phyloP scores from a whole-genome alignment of 1,139 yeast genomes.

The Eremothecium gossypii region DNA sequence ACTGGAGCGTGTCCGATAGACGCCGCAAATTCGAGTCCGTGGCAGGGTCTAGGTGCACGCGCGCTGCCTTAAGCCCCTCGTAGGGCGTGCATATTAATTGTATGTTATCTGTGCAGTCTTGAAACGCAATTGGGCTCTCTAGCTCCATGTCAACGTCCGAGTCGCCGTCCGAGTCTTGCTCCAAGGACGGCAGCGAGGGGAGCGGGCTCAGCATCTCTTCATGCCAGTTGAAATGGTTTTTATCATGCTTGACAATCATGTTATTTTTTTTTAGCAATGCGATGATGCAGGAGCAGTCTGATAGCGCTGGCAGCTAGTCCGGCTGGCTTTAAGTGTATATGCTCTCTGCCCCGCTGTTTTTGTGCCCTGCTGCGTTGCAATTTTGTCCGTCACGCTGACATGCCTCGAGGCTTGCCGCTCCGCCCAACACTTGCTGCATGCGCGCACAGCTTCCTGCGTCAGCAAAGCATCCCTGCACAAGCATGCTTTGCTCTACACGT shows the following conservation, averaged over 20 bases:
- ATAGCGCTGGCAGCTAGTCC: too few species aligned
- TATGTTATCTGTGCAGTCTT: constrained; percentile 1
- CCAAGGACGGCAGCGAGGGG: constrained; percentile 3
- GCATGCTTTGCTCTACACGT: too few species aligned
- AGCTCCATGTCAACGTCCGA: constrained; percentile 2
- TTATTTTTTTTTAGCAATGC: constrained; percentile 2
- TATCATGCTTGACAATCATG: constrained; percentile 4
- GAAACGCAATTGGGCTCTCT: constrained; percentile 1
- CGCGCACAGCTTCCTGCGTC: too few species aligned
- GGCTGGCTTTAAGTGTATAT: too few species aligned
- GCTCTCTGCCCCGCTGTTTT: too few species aligned
- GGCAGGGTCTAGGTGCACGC: constrained; percentile 1
- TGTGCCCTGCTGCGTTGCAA: too few species aligned
- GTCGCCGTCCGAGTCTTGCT: background rate
- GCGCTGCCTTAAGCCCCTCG: constrained; percentile 2
- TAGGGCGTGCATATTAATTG: constrained; percentile 3
- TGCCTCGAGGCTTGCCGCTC: too few species aligned
- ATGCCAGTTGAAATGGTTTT: constrained; percentile 4
- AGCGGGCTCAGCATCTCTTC: constrained; percentile 2
- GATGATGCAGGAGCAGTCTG: too few species aligned
- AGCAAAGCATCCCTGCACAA: too few species aligned
- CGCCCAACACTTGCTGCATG: too few species aligned
- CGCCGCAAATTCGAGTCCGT: constrained; percentile 1
- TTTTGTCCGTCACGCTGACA: too few species aligned
- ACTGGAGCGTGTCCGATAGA: constrained; percentile 2